Evolutionary conservation across 2,329 filamentous ascomycete species (phyloP).

Genomic region (Xylariaceae sp.): DNA sequence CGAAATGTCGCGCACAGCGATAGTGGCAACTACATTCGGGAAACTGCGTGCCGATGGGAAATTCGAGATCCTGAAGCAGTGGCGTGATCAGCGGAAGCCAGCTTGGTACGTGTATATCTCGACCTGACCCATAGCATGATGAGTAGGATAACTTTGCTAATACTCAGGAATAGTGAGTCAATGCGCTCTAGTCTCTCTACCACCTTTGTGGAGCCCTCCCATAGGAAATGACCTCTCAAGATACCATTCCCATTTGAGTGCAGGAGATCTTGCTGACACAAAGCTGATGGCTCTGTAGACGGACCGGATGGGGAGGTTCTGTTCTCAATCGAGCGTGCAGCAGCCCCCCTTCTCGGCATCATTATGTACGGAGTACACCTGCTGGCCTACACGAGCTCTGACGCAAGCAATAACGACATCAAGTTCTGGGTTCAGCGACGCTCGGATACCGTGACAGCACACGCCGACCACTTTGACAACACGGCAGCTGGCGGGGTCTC

Average conservation of each 20-base stretch:
- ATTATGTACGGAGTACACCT: slow-evolving; percentile 59
- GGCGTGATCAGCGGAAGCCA: slow-evolving; percentile 9
- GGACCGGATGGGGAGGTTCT: slow-evolving; percentile 1
- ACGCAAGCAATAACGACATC: slow-evolving; percentile 32
- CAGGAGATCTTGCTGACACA: too few relatives aligned
- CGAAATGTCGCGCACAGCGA: slow-evolving; percentile 1
- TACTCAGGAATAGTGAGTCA: too few relatives aligned
- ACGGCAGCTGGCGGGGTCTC: slow-evolving; percentile 69
- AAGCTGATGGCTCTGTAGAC: not conserved
- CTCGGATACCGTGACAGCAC: slow-evolving; percentile 61
- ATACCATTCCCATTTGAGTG: too few relatives aligned
- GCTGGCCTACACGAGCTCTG: slow-evolving; percentile 49
- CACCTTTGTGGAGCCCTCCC: too few relatives aligned
- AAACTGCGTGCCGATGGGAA: not conserved
- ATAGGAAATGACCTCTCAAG: too few relatives aligned
- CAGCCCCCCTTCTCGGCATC: slow-evolving; percentile 52
- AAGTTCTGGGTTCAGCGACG: slow-evolving; percentile 68
- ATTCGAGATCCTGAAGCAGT: slow-evolving; percentile 6
- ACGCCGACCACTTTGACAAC: slow-evolving; percentile 68
- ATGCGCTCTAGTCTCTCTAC: too few relatives aligned
- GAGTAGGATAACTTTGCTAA: too few relatives aligned
- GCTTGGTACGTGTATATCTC: not conserved
- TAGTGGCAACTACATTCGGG: not conserved
- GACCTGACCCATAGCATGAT: too few relatives aligned
- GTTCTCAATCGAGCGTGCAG: slow-evolving; percentile 12